These are phyloP conservation scores for Neonectria faginata DNA, from an alignment of 2,329 filamentous ascomycete species.

Conservation along the genomic window DNA sequence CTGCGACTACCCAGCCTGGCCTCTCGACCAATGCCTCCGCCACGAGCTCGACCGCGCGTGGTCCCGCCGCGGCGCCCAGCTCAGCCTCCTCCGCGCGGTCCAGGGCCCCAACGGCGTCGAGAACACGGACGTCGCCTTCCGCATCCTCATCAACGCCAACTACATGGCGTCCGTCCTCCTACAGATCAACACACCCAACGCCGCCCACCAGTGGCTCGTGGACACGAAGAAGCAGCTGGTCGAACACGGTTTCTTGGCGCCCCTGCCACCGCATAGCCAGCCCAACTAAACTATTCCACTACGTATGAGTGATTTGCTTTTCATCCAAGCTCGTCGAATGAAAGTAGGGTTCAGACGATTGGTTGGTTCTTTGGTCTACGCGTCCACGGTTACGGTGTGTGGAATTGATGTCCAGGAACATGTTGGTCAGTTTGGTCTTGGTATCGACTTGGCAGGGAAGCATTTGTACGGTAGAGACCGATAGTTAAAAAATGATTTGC, in stretches of 20 bases:
- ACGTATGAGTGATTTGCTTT: not conserved
- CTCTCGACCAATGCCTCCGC: conserved; percentile 24
- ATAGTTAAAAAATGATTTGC: not conserved
- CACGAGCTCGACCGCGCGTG: conserved; percentile 20
- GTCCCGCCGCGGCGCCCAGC: conserved; percentile 16
- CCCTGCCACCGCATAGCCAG: not conserved
- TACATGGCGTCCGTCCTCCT: conserved; percentile 23
- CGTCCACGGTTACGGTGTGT: not conserved
- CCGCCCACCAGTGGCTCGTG: conserved; percentile 13
- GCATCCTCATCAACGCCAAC: conserved; percentile 8
- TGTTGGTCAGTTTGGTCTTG: not conserved
- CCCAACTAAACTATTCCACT: not conserved
- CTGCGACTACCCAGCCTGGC: conserved; percentile 5
- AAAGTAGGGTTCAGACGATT: not conserved
- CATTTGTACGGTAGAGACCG: not conserved
- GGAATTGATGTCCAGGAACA: not conserved
- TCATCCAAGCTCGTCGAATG: not conserved
- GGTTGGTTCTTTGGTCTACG: not conserved
- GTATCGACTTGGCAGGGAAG: not conserved
- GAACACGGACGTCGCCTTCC: conserved; percentile 6
- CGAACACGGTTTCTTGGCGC: conserved; percentile 3
- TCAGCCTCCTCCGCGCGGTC: conserved; percentile 11
- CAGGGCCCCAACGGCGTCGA: not conserved
- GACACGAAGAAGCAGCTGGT: conserved; percentile 15
- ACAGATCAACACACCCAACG: conserved; percentile 7